Base-by-base conservation (phyloP, 495 filamentous ascomycete species). In the Rostrohypoxylon terebratum region DNA sequence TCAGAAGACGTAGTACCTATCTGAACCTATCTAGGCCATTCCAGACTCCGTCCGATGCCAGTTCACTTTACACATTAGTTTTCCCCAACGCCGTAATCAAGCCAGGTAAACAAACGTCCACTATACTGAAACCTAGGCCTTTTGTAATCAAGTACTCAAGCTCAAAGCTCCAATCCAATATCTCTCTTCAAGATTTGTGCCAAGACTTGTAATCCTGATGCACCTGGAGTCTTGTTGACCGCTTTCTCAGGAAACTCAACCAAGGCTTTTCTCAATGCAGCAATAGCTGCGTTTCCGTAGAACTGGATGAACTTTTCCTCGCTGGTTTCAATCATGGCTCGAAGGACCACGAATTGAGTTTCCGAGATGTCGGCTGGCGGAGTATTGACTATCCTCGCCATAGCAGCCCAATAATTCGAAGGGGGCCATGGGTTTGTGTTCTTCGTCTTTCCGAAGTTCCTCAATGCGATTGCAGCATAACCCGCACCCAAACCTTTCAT, bases 401-500 rank as follows among this genome's bases (percentile, higher is more conserved):
- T 80, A 0, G 90, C 82, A 9, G 81, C 77, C 96, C 96, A 99
- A 80, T 94, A 98, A 23, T 94, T 83, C 23, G 83, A 83, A 45
- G 92, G 90, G 0, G 94, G 93, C 75, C 90, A 94, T 0, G 95
- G 94, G 66, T 96, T 96, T 20, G 77, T 77, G 68, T 88, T 84
- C 31, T 83, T 82, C 0, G 89, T 87, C 68, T 85, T 89, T 34
- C 85, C 83, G 74, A 97, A 99, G 72, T 96, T 91, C 34, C 95
- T 90, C 5, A 97, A 83, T 1, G 90, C 86, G 14, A 98, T 81
- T 6, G 95, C 87, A 0, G 94, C 90, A 76, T 89, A 99, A 2
- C 96, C 96, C 16, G 91, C 90, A 0, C 89, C 93, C 1, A 98
- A 81, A 1, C 94, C 96, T 6, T 88, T 91, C 91, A 97, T 95